Evolutionary conservation across 768 basidiomycete genomes (phyloP), one percentile per base, ranked within the genome.

Genomic region (Lactarius psammicola): DNA sequence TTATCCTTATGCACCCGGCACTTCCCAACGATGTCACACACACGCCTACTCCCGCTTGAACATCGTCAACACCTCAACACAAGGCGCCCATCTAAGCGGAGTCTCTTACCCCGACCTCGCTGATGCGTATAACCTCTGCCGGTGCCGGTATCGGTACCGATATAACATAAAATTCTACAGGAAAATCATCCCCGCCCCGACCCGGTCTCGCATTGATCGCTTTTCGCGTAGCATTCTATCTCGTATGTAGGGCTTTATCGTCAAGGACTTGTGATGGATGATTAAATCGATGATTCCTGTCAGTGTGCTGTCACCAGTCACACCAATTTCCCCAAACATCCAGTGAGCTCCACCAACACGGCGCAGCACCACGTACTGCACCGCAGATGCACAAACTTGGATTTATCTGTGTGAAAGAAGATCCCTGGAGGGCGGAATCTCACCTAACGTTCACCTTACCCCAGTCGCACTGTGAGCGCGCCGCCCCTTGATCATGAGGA

Each of bases 1-100:
- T 51, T 51, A 13, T 51, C 23, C 49, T 51, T 51, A 51, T 51
- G 23, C 49, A 51, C 49, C 54, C 54, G 30, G 54, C 54, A 17
- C 10, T 55, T 55, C 8, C 31, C 54, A 18, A 30, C 30, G 5
- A 31, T n/a, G 10, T 55, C 54, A 8, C 30, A 31, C 53, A 18
- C 28, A 31, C 18, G 53, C 53, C n/a, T 6, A 55, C 54, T 33
- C 30, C 53, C 28, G 53, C 2, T 17, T 20, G 53, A 55, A 17
- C 46, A 11, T 13, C n/a, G 23, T 26, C 49, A 13, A 26, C 49
- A 49, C 23, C 49, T 51, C 49, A 15, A 28, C 49, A 26, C 49
- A 26, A 51, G 49, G 49, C 49, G 49, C 49, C 49, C n/a, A 49
- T 23, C n/a, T 49, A 44, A 10, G 20, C 42, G 46, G n/a, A 11